Base-by-base conservation (phyloP, 306 rosid genomes). In the Rubus parviflorus region DNA sequence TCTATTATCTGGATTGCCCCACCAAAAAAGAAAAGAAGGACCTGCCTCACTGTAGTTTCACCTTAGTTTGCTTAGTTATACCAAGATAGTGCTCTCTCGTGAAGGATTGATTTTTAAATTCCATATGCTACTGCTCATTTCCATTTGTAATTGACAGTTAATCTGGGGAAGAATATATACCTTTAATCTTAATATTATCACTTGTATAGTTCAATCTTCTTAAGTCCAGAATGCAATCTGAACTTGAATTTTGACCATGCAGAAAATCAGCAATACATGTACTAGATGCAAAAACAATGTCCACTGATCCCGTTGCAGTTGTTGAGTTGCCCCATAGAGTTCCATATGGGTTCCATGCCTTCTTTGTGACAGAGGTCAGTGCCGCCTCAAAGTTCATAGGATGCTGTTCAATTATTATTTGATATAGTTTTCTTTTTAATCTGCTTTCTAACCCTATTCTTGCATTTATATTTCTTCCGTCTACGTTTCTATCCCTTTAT, bases 281-380 rank as follows among this genome's bases (percentile, higher is more conserved):
- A 53, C 66, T 92, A 30, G 89, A 94, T 82, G 98, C 97, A 22
- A 89, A 89, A 87, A 94, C 97, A 73, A 89, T 94, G 97, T 90
- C 98, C 74, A 20, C 89, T 38, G 93, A 94, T 49, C 97, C 97
- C 7, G 90, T 94, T 74, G 98, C 97, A 37, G 89, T 92, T 61
- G 84, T 94, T 46, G 93, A 94, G 71, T 83, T 94, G 85, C 98
- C 97, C 4, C 86, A 83, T 4, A 83, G 97, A 86, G 97, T 90
- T 85, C 98, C 98, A 30, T 88, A 88, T 58, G 97, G 98, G 67
- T 92, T 94, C 76, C 98, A 92, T 84, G 97, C 97, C 78, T 88
- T 92, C 86, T 94, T 92, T 73, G 92, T 92, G 51, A 84, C 97
- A 37, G 93, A 92, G 97, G 98, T 94, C 73, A 77, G 95, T 74